A percentile compares a stretch with the other conserved stretches of the same genome.
These are phyloP conservation scores for Saturnispora serradocipensis DNA, from an alignment of 805 yeast genomes.

Conservation along the genomic window DNA sequence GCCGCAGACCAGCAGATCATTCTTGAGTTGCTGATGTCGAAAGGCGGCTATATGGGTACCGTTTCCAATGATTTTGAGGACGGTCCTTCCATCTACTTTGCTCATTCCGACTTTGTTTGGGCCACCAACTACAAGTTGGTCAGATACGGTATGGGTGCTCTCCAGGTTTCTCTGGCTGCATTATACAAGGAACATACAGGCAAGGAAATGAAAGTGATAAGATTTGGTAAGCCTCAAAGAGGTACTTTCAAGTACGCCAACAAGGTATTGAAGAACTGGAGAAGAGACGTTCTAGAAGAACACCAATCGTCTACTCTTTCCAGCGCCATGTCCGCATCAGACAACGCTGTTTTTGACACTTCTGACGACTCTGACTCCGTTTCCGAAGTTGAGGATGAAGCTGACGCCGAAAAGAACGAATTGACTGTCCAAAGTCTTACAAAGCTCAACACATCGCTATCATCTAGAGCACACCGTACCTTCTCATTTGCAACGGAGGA, in stretches of 20 bases:
- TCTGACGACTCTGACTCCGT: slow-evolving; percentile 8
- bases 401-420: slow-evolving; percentile 32
- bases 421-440: slow-evolving; percentile 37
- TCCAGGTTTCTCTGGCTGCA: slow-evolving; percentile 82
- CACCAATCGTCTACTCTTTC: slow-evolving; percentile 30
- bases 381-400: slow-evolving; percentile 16
- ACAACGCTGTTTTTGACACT: slow-evolving; percentile 1
- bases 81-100: slow-evolving; percentile 78
- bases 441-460: slow-evolving; percentile 27
- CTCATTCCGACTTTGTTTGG: slow-evolving; percentile 90
- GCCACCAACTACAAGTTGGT: slow-evolving; percentile 77
- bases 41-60: slow-evolving; percentile 81
- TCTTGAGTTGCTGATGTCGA: slow-evolving; percentile 66
- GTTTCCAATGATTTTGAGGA: slow-evolving; percentile 58
- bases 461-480: background rate
- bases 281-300: slow-evolving; percentile 66
- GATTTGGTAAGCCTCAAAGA: slow-evolving; percentile 86
- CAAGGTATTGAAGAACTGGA: slow-evolving; percentile 67
- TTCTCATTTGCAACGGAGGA: slow-evolving; percentile 24
- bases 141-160: slow-evolving; percentile 91
- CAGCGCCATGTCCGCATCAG: background rate
- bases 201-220: slow-evolving; percentile 62
- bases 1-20: slow-evolving; percentile 90
- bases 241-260: slow-evolving; percentile 82
- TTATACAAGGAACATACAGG: slow-evolving; percentile 81